Conservation (phyloP, 169 alveolate species). For the Eimeria sp. region DNA sequence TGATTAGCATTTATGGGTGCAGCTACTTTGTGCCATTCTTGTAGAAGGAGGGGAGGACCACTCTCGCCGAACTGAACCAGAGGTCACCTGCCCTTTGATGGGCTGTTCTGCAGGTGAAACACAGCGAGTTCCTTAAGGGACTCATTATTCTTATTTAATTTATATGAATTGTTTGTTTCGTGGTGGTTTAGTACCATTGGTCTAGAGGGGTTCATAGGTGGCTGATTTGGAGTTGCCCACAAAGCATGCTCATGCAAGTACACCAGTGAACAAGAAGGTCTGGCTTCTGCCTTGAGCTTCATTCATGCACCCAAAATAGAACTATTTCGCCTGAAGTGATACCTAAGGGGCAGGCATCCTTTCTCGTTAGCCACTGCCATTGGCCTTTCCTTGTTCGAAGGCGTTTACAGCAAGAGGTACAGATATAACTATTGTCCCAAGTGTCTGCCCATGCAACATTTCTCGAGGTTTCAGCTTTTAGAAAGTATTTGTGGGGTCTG, state of each 20-base stretch:
- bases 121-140: not conserved
- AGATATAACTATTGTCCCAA: not conserved
- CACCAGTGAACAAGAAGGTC: not conserved
- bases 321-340: not conserved
- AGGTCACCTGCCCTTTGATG: not conserved
- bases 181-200: not conserved
- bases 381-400: not conserved
- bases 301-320: not conserved
- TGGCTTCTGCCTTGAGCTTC: not conserved
- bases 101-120: not conserved
- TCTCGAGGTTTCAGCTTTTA: not conserved
- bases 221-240: not conserved
- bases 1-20: not conserved
- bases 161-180: not conserved
- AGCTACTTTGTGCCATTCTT: not conserved
- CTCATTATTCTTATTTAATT: not conserved
- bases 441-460: no score
- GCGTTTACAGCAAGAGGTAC: not conserved
- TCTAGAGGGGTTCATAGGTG: not conserved
- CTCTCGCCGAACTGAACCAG: not conserved
- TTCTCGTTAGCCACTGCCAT: no score
- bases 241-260: not conserved
- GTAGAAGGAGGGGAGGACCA: not conserved
- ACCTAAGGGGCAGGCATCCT: not conserved
- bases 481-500: not conserved